Conservation (phyloP, 805 yeast genomes). For the Kazachstania kunashirensis region DNA sequence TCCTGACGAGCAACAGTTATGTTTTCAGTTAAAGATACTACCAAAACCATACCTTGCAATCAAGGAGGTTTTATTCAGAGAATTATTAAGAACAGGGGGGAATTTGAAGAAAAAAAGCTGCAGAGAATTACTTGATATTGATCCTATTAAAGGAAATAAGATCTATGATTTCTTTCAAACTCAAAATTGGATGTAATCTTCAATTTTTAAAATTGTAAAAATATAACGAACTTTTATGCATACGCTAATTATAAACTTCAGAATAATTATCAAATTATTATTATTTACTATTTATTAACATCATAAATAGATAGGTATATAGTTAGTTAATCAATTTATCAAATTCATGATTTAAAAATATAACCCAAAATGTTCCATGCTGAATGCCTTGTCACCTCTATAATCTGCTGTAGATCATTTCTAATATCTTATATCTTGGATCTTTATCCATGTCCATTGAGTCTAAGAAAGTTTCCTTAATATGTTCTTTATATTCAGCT, state of each 20-base stretch:
- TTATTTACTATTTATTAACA: too few relatives aligned
- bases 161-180: conserved; percentile 87
- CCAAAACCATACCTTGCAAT: conserved; percentile 94
- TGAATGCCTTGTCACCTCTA: too few relatives aligned
- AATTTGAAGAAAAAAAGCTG: conserved; percentile 72
- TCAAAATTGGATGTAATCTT: conserved; percentile 66
- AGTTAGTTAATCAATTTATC: too few relatives aligned
- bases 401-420: conserved; percentile 27
- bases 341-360: too few relatives aligned
- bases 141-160: conserved; percentile 74
- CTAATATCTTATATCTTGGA: conserved; percentile 24
- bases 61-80: conserved; percentile 81
- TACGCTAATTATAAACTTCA: background rate
- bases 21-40: conserved; percentile 70
- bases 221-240: background rate
- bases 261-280: background rate
- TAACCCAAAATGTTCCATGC: too few relatives aligned
- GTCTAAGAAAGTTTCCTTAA: conserved; percentile 29
- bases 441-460: conserved; percentile 20
- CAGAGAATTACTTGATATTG: conserved; percentile 75
- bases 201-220: background rate
- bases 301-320: too few relatives aligned
- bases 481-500: conserved; percentile 24
- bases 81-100: conserved; percentile 79
- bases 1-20: conserved; percentile 78